A percentile compares a stretch with the other conserved stretches of the same genome.
phyloP scores from a whole-genome alignment of 1,139 yeast species.

The Kodamaea sp. region DNA sequence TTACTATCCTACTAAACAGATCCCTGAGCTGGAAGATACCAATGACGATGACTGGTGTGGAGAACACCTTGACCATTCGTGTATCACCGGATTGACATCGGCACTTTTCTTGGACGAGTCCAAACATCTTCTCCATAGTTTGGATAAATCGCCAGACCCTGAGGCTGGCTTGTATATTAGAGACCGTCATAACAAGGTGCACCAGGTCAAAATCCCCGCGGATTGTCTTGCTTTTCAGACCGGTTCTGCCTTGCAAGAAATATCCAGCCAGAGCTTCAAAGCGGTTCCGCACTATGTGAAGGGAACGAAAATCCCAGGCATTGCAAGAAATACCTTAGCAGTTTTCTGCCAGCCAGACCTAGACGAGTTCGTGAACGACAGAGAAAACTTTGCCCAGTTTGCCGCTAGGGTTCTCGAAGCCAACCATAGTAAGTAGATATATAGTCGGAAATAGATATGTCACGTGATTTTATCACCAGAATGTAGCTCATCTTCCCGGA shows the following conservation, averaged over 20 bases:
- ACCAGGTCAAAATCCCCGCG: slow-evolving; percentile 55
- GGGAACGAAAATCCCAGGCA: slow-evolving; percentile 36
- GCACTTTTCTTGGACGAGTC: slow-evolving; percentile 53
- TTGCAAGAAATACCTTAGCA: slow-evolving; percentile 60
- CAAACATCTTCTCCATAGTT: slow-evolving; percentile 19
- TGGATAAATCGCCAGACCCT: slow-evolving; percentile 43
- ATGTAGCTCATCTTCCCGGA: too few relatives aligned
- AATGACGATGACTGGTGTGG: slow-evolving; percentile 59
- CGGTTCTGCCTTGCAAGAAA: slow-evolving; percentile 60
- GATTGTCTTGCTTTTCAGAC: slow-evolving; percentile 66
- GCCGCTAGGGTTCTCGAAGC: slow-evolving; percentile 38
- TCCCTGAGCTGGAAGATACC: neutral
- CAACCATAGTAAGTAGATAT: slow-evolving; percentile 26
- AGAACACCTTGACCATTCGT: slow-evolving; percentile 64
- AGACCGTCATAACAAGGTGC: slow-evolving; percentile 45
- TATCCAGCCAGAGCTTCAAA: slow-evolving; percentile 50
- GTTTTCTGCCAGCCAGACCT: slow-evolving; percentile 66
- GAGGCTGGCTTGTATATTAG: slow-evolving; percentile 56
- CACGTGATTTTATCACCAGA: too few relatives aligned
- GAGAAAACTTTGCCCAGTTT: slow-evolving; percentile 52
- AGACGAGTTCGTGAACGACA: slow-evolving; percentile 46
- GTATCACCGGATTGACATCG: slow-evolving; percentile 61
- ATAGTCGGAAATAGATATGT: neutral
- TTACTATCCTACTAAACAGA: slow-evolving; percentile 39
- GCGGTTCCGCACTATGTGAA: slow-evolving; percentile 65